Percentiles rank a stretch among this genome's conserved stretches.
Evolutionary conservation across 2,329 filamentous ascomycete species (phyloP).

Genomic region (Acrodontium crateriforme): DNA sequence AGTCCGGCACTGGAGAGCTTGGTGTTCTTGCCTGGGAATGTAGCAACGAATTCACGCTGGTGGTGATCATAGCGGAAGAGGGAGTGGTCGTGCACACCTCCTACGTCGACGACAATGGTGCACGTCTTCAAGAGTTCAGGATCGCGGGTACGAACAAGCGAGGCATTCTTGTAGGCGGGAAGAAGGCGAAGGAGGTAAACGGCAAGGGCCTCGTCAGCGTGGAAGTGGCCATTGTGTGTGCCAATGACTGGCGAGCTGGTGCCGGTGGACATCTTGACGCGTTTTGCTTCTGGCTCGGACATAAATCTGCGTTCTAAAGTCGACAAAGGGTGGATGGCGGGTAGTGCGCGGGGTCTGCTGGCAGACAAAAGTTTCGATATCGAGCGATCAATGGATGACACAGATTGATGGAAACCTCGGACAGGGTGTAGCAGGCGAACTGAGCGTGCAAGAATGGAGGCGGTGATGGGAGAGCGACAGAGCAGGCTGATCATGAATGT

Average conservation of each 20-base stretch:
- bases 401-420: too few relatives aligned
- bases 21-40: constrained; percentile 70
- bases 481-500: too few relatives aligned
- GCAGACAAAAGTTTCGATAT: too few relatives aligned
- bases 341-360: too few relatives aligned
- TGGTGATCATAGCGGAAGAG: constrained; percentile 87
- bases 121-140: constrained; percentile 62
- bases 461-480: too few relatives aligned
- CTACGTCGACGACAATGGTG: constrained; percentile 96
- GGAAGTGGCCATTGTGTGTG: constrained; percentile 97
- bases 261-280: constrained; percentile 57
- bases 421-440: too few relatives aligned
- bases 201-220: constrained; percentile 93
- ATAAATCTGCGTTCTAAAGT: constrained; percentile 6
- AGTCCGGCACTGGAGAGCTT: constrained; percentile 90
- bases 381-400: too few relatives aligned
- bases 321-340: too few relatives aligned
- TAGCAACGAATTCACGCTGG: constrained; percentile 77
- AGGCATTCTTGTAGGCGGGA: constrained; percentile 59
- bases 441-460: too few relatives aligned
- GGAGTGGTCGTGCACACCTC: constrained; percentile 73
- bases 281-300: constrained; percentile 45
- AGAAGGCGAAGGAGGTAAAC: constrained; percentile 90
- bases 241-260: constrained; percentile 47
- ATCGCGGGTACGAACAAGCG: constrained; percentile 78